Base-by-base conservation (phyloP, 306 rosid genomes). In the Castanospermum australe region DNA sequence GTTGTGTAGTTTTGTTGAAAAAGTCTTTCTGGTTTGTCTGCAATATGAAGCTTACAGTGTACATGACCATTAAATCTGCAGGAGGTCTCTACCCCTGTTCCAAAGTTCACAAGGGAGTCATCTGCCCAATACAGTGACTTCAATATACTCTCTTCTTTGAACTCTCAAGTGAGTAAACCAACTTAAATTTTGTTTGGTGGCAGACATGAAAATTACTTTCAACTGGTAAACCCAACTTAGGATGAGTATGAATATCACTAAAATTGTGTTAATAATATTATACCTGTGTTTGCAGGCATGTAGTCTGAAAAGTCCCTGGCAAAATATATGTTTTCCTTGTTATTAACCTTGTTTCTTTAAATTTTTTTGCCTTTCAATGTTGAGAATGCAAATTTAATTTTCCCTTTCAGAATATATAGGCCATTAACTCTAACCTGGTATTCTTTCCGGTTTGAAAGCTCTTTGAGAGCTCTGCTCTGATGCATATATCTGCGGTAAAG, bases 391-490 rank as follows among this genome's bases (percentile, higher is more conserved):
- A 70, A 20, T 48, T 42, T 50, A 18, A 20, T 51, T 77, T 56
- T 73, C 54, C 12, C 63, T 71, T 55, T 67, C 41, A 9, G 54
- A 84, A 63, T 67, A 38, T 47, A 48, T 38, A 13, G 59, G 57
- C 39, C 56, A 63, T 57, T 71, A 71, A 42, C 51, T 68, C 92
- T 91, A 81, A 84, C 86, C 47, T 73, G 28, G 14, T 84, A 69
- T 82, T 71, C 70, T 50, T 69, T 84, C 77, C 66, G 42, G n/a
- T 78, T 82, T 79, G 70, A 59, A 79, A 94, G 99, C 92, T 94
- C 71, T 94, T 94, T 77, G 99, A 94, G 84, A 92, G 99, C 91
- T 94, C 97, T 72, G 97, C 95, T 25, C 76, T 94, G 77, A 94
- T 94, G 99, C 81, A 94, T 84, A 76, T 92, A 75, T 87, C 97